Conservation (phyloP, 2,329 filamentous ascomycete genomes). For the Fusarium burgessii region DNA sequence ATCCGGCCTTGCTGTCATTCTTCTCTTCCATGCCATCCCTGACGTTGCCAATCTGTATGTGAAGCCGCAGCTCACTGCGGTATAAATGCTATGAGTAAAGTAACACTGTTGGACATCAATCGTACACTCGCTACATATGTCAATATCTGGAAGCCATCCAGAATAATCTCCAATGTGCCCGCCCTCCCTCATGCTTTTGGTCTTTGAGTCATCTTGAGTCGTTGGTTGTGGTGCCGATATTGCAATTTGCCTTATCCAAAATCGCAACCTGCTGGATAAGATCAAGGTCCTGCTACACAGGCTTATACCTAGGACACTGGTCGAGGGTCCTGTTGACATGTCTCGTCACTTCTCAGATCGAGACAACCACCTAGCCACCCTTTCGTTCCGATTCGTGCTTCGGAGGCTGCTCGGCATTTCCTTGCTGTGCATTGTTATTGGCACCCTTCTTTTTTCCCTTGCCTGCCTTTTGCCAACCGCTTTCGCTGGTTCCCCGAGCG, state of each 20-base stretch:
- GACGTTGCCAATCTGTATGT: conserved; percentile 43
- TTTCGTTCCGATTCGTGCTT: conserved; percentile 72
- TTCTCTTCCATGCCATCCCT: conserved; percentile 26
- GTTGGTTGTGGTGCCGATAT: conserved; percentile 17
- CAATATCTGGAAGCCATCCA: conserved; percentile 41
- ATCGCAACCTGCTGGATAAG: conserved; percentile 27
- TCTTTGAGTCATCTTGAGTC: conserved; percentile 18
- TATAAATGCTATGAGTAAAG: conserved; percentile 37
- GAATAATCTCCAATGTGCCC: conserved; percentile 44
- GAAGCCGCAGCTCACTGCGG: conserved; percentile 31
- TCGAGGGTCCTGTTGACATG: not conserved
- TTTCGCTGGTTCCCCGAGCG: conserved; percentile 60
- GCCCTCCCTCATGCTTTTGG: conserved; percentile 17
- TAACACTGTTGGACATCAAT: conserved; percentile 35
- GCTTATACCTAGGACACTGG: not conserved
- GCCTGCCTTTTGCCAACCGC: conserved; percentile 70
- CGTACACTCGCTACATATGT: conserved; percentile 43
- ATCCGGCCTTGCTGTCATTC: conserved; percentile 32
- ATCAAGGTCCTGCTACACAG: conserved; percentile 17
- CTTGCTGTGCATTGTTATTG: conserved; percentile 51
- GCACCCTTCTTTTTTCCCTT: conserved; percentile 61
- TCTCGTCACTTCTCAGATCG: conserved; percentile 37
- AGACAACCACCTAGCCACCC: conserved; percentile 60
- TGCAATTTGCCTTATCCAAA: conserved; percentile 42
- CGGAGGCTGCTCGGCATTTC: conserved; percentile 65